These are phyloP conservation scores for Dictyostelium firmibasis DNA, from an alignment of 78 protist genomes.

Conservation along the genomic window DNA sequence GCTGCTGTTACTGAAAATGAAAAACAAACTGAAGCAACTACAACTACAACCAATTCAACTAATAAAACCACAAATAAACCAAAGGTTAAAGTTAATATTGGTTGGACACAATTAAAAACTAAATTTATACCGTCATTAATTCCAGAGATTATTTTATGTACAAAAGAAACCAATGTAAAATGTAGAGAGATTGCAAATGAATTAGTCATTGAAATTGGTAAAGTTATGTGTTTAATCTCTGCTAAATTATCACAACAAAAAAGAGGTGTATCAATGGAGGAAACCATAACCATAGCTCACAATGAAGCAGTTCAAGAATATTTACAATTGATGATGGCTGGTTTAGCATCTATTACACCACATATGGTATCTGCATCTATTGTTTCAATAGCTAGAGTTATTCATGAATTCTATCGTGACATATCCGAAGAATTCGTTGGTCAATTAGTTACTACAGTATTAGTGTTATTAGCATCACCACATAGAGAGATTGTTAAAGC, in stretches of 20 bases:
- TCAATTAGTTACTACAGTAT: not conserved
- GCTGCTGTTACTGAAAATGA: not conserved
- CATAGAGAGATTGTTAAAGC: constrained; percentile 50
- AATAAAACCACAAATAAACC: not conserved
- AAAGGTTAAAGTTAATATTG: not conserved
- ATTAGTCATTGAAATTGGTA: constrained; percentile 37
- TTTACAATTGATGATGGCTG: constrained; percentile 32
- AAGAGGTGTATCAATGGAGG: constrained; percentile 29
- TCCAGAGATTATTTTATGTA: constrained; percentile 63
- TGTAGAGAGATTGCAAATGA: constrained; percentile 51
- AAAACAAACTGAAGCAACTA: not conserved
- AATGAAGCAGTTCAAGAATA: constrained; percentile 25
- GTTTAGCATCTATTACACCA: constrained; percentile 57
- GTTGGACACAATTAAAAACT: constrained; percentile 49
- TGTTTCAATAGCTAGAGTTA: constrained; percentile 32
- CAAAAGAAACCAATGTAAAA: constrained; percentile 49
- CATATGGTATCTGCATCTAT: constrained; percentile 50
- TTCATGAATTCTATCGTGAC: constrained; percentile 10
- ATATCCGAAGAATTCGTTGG: not conserved
- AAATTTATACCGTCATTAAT: constrained; percentile 57
- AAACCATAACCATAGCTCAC: not conserved
- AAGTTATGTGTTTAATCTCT: constrained; percentile 48
- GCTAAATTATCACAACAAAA: not conserved
- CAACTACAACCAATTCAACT: not conserved
- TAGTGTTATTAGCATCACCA: constrained; percentile 21